phyloP scores from a whole-genome alignment of 805 yeast species.

The Yarrowia sp. region DNA sequence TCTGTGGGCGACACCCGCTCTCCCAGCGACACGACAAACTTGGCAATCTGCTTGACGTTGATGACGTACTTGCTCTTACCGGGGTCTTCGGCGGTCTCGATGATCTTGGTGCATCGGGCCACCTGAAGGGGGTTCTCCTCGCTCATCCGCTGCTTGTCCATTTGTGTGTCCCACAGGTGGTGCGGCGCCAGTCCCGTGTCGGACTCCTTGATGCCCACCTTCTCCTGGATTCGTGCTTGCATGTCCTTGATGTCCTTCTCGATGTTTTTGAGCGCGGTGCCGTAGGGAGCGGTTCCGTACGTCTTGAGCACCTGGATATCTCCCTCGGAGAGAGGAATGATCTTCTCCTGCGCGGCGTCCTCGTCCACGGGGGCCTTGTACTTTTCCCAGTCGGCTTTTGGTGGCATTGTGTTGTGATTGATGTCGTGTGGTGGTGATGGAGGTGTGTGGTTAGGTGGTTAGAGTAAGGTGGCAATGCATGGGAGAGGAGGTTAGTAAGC shows the following conservation, averaged over 20 bases:
- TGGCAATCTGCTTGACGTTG: conserved; percentile 97
- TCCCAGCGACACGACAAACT: conserved; percentile 95
- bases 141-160: conserved; percentile 90
- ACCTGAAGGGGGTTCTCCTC: conserved; percentile 97
- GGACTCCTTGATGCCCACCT: conserved; percentile 82
- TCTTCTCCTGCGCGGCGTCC: conserved; percentile 68
- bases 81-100: conserved; percentile 63
- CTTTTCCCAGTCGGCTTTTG: conserved; percentile 98
- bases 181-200: conserved; percentile 99
- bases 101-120: conserved; percentile 97
- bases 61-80: conserved; percentile 92
- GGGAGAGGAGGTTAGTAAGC: conserved; percentile 3
- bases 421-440: conserved; percentile 21
- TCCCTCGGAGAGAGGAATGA: conserved; percentile 89
- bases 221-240: conserved; percentile 89
- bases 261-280: conserved; percentile 74
- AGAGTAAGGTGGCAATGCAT: conserved; percentile 12
- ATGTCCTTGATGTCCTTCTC: conserved; percentile 87
- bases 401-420: conserved; percentile 67
- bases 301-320: conserved; percentile 97
- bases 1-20: conserved; percentile 98
- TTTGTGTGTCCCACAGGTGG: conserved; percentile 95
- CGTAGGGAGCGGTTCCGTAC: conserved; percentile 97
- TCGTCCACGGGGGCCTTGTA: conserved; percentile 85
- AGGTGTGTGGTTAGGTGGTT: conserved; percentile 23